phyloP scores from a whole-genome alignment of 371 early-diverging fungal genomes.

The Blastocladiella emersonii region DNA sequence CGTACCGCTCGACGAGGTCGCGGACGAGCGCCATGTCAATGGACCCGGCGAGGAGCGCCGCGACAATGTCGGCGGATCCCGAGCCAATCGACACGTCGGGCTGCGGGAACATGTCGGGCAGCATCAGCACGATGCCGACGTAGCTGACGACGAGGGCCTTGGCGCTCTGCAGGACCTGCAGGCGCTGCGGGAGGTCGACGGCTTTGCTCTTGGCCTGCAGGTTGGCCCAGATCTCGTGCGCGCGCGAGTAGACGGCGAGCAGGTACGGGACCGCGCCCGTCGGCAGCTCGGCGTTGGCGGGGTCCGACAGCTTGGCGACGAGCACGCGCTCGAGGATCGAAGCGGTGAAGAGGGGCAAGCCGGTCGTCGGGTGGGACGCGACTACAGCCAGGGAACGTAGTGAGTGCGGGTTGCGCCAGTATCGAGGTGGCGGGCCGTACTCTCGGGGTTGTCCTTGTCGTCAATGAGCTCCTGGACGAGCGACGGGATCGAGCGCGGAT shows the following conservation, averaged over 20 bases:
- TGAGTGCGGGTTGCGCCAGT: too few species aligned
- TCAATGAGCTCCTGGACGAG: constrained; percentile 13
- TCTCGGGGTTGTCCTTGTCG: not conserved
- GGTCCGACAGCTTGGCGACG: constrained; percentile 54
- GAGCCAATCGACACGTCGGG: not conserved
- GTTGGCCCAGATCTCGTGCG: constrained; percentile 34
- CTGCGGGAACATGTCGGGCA: constrained; percentile 83
- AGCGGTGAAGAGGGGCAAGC: constrained; percentile 32
- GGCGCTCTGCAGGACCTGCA: constrained; percentile 36
- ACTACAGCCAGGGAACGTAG: constrained; percentile 4
- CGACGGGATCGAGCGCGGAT: constrained; percentile 8
- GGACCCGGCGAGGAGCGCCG: not conserved
- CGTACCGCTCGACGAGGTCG: not conserved
- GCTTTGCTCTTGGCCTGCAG: constrained; percentile 33
- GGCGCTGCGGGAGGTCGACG: constrained; percentile 29
- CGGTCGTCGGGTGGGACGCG: constrained; percentile 12
- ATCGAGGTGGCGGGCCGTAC: too few species aligned
- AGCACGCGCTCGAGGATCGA: constrained; percentile 54
- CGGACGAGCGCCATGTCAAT: not conserved
- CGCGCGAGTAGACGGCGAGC: constrained; percentile 54
- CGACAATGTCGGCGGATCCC: not conserved
- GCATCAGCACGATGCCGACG: constrained; percentile 62
- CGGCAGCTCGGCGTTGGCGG: constrained; percentile 27
- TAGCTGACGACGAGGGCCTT: constrained; percentile 60
- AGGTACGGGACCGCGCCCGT: constrained; percentile 52